Base-by-base conservation (phyloP, 148 eudicot genomes). In the Rhododendron kiyosumense region DNA sequence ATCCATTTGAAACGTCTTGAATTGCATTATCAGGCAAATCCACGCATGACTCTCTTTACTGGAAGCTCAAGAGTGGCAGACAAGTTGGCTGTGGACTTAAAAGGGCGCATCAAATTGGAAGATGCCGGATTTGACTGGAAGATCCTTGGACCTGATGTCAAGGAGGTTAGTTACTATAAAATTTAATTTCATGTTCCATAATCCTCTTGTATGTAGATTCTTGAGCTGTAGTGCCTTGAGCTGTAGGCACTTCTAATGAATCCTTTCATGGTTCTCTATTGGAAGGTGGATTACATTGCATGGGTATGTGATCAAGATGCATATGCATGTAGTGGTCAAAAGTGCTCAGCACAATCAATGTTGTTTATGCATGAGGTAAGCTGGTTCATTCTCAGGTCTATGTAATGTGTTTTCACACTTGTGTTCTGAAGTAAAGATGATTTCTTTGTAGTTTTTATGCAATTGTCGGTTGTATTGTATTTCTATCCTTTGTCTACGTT, bases 291-390 rank as follows among this genome's bases (percentile, higher is more conserved):
- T 86, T 97, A 97, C 87, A 94, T 97, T 86, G 92, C 99, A 84
- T 97, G 98, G 98, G 98, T 97, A 71, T 97, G 99, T 88, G 99
- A 97, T 89, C 99, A 97, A 92, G 98, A 97, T 89, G 99, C 99
- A 49, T 95, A 97, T 89, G 98, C 99, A 54, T 97, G 99, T 90
- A 97, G 99, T 87, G 99, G 99, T n/a, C 99, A 97, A 79, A 97
- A 97, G 90, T 97, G 99, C 90, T 97, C 99, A 24, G 99, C 99
- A 34, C 98, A 97, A 85, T 97, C 99, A 22, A 90, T 97, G 46
- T 92, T 97, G 9, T 97, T 97, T 88, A 93, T 97, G 96, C 99
- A 97, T 85, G 99, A 95, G 95, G 99, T 95, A 46, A 87, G 89
- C 77, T 76, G 57, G 34, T 86, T 73, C 46, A 52, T 81, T 65